Percentiles rank a stretch among this genome's conserved stretches.
These are phyloP conservation scores for Flammula alnicola DNA, from an alignment of 1,284 basidiomycete genomes.

Conservation along the genomic window DNA sequence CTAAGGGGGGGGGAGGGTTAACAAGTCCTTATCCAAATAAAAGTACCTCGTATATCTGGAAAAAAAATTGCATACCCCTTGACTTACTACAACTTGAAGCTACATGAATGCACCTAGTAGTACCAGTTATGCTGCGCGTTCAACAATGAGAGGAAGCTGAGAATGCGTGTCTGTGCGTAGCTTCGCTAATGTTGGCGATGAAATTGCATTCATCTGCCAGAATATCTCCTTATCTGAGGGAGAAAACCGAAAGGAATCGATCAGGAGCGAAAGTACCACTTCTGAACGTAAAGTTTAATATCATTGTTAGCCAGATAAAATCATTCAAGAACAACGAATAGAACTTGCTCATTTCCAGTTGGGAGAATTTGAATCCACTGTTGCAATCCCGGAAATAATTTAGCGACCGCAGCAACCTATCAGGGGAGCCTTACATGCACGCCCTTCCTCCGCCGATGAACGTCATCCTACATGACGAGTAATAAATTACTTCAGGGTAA, in stretches of 20 bases:
- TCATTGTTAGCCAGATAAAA: not conserved
- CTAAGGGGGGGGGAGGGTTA: no score
- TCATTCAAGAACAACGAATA: not conserved
- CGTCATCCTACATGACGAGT: slow-evolving; percentile 39
- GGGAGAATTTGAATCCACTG: slow-evolving; percentile 36
- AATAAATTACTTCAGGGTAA: not conserved
- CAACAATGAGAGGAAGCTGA: slow-evolving; percentile 24
- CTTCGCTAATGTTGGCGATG: slow-evolving; percentile 23
- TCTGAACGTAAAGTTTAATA: slow-evolving; percentile 20
- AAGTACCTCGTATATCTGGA: no score
- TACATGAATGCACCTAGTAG: no score
- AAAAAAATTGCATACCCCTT: no score
- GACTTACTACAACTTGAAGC: no score
- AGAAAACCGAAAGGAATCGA: slow-evolving; percentile 29
- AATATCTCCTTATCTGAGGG: slow-evolving; percentile 28
- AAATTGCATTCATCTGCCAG: slow-evolving; percentile 35
- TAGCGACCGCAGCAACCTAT: not conserved
- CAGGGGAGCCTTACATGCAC: slow-evolving; percentile 35
- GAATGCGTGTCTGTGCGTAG: slow-evolving; percentile 6
- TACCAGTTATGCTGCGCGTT: slow-evolving; percentile 12
- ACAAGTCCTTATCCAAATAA: no score
- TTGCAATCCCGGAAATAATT: not conserved
- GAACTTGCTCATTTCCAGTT: slow-evolving; percentile 33
- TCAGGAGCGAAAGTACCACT: slow-evolving; percentile 26
- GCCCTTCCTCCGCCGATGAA: slow-evolving; percentile 45